Evolutionary conservation across 352 stramenopile species (phyloP), one percentile per base, ranked within the genome.

Genomic region (Phytophthora multivora): DNA sequence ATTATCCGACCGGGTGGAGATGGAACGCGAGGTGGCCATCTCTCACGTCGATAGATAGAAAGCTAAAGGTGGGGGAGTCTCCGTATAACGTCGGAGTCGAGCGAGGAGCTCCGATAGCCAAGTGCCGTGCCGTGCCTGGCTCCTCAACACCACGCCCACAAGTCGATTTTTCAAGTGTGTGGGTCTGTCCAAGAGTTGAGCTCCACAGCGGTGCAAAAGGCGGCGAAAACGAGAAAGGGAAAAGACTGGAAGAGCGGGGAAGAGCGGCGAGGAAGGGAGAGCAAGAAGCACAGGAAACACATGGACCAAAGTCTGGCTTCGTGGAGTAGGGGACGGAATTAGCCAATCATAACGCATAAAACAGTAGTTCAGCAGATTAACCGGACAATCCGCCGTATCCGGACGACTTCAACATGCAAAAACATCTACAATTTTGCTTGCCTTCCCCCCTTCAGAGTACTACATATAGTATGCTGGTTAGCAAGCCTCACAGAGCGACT

Each of bases 11-110:
- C 58, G 61, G 19, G 56, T 69, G 31, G 69, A 71, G 43, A 55
- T 63, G 28, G 47, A 59, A 58, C 69, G 73, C 39, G 63, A 61
- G 13, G 48, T 48, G 38, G 59, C 30, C 69, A 77, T 71, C 45
- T 16, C 26, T 58, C 18, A 47, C 41, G 58, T 50, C 39, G 16
- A 5, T 13, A 42, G 28, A 33, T 4, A 45, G 23, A 35, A 15
- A 40, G 4, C 50, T 18, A 54, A 38, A 58, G 26, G 13, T 5
- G 13, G 13, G n/a, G 41, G 53, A 51, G 50, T 56, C 56, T 57
- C 36, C 46, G 39, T 50, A 58, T 46, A 42, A 28, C n/a, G 28
- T 43, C 45, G 41, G 25, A 49, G 51, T 50, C 7, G 50, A 49
- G 25, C 43, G 39, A 39, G 38, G 18, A 62, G 42, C 31, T 53